Percentiles rank a stretch among this genome's conserved stretches.
Conservation (phyloP, 441 rosid genomes). For the Rhodomyrtus psidioides region DNA sequence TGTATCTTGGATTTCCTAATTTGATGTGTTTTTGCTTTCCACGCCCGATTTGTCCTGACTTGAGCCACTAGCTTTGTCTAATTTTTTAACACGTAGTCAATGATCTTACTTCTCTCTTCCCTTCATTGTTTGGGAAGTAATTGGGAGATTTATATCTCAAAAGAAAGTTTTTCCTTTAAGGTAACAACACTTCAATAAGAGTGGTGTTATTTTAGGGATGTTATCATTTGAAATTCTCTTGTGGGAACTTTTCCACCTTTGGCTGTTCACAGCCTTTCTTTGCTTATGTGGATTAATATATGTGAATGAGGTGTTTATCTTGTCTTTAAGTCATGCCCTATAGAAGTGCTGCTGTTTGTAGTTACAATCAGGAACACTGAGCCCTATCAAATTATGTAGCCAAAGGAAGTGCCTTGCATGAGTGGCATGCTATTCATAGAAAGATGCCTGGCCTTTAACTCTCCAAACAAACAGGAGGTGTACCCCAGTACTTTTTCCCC, state of each 20-base stretch:
- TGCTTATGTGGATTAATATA: neutral
- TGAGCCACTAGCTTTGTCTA: neutral
- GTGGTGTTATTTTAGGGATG: neutral
- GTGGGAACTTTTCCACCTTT: neutral
- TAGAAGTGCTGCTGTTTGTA: neutral
- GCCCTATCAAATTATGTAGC: neutral
- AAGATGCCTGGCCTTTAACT: neutral
- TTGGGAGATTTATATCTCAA: neutral
- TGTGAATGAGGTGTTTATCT: neutral
- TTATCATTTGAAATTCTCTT: neutral
- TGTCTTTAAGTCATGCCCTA: neutral
- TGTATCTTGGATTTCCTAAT: neutral
- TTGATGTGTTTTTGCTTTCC: neutral
- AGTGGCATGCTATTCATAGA: neutral
- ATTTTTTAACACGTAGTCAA: neutral
- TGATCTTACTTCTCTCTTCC: neutral
- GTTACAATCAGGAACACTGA: neutral
- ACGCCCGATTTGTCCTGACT: neutral
- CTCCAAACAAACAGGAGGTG: neutral
- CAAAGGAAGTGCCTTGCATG: neutral
- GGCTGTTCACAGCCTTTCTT: neutral
- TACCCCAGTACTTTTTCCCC: neutral
- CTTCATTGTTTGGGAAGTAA: neutral
- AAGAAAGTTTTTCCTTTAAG: neutral
- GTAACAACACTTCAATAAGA: neutral